Evolutionary conservation across 2,329 filamentous ascomycete genomes (phyloP).

Genomic region (Aspergillus sp.): DNA sequence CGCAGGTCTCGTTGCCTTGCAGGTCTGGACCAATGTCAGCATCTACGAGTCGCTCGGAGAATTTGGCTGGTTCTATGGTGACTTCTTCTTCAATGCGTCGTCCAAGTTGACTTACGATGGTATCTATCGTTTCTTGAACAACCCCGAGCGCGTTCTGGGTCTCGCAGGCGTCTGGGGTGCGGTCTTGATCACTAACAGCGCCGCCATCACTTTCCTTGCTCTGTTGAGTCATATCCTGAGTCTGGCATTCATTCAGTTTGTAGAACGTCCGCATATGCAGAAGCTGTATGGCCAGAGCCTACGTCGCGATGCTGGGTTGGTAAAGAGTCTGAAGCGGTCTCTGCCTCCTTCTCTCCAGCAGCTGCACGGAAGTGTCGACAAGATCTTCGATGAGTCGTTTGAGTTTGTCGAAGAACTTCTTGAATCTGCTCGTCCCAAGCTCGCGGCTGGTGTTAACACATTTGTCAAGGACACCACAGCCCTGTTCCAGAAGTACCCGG

Average conservation of each 20-base stretch:
- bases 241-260: slow-evolving; percentile 80
- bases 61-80: slow-evolving; percentile 98
- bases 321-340: slow-evolving; percentile 81
- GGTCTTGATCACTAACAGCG: slow-evolving; percentile 86
- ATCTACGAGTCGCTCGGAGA: slow-evolving; percentile 95
- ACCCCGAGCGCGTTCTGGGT: slow-evolving; percentile 88
- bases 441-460: slow-evolving; percentile 76
- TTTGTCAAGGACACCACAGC: slow-evolving; percentile 83
- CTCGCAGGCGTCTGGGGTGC: slow-evolving; percentile 94
- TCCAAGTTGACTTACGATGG: slow-evolving; percentile 90
- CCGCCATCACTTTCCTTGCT: slow-evolving; percentile 77
- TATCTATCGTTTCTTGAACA: slow-evolving; percentile 97
- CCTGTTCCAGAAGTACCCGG: slow-evolving; percentile 82
- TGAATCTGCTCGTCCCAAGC: slow-evolving; percentile 74
- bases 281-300: slow-evolving; percentile 86
- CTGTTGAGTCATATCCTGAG: slow-evolving; percentile 79
- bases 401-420: slow-evolving; percentile 89
- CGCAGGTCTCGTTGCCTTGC: slow-evolving; percentile 69
- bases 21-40: slow-evolving; percentile 86
- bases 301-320: slow-evolving; percentile 79
- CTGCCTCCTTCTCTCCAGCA: slow-evolving; percentile 76
- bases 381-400: slow-evolving; percentile 73
- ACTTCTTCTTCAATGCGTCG: slow-evolving; percentile 92
- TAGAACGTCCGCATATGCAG: slow-evolving; percentile 96
- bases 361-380: slow-evolving; percentile 81